Base-by-base conservation (phyloP, 1,139 yeast species). In the Pichia terricola region DNA sequence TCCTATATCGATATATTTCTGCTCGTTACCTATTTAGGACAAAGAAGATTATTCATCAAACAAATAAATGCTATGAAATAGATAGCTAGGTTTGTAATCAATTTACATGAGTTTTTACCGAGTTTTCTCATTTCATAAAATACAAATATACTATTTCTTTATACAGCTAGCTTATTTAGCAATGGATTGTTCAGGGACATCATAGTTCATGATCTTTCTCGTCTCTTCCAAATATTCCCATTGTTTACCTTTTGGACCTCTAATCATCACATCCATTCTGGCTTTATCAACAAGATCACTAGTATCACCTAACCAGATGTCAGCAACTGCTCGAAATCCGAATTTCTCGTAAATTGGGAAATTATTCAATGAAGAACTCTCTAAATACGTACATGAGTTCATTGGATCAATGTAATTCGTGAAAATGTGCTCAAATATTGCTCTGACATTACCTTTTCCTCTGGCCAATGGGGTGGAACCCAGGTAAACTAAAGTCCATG, bases 381-480 rank as follows among this genome's bases (percentile, higher is more conserved):
- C 87, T 58, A 79, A 67, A 54, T 79, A 79, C 9, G 77, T 62
- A 30, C 72, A 64, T 44, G 65, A 62, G 26, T 65, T 65, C 31
- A 62, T 60, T 40, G 63, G 61, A 52, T 79, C 84, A 43, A 81
- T 68, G 56, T 71, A 66, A 42, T 69, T 65, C 30, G 65, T 59
- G 50, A 76, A 77, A 72, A 77, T 73, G 53, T 66, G 71, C n/a
- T 76, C 75, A 51, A 79, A 72, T 55, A 77, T 66, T 42, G 68
- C 68, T 40, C 85, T 61, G n/a, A 72, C 77, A 57, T 79, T 78
- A 7, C 86, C 86, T 58, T 79, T 79, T 34, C 86, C 86, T 54
- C 82, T 67, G 8, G 83, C 82, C 26, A 61, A 55, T n/a, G 69
- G 70, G 9, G 73, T 64, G 6, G 81, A 73, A 3, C 84, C 86